These are phyloP conservation scores for Tephrocybe sp. DNA, from an alignment of 768 basidiomycete genomes.

Conservation along the genomic window DNA sequence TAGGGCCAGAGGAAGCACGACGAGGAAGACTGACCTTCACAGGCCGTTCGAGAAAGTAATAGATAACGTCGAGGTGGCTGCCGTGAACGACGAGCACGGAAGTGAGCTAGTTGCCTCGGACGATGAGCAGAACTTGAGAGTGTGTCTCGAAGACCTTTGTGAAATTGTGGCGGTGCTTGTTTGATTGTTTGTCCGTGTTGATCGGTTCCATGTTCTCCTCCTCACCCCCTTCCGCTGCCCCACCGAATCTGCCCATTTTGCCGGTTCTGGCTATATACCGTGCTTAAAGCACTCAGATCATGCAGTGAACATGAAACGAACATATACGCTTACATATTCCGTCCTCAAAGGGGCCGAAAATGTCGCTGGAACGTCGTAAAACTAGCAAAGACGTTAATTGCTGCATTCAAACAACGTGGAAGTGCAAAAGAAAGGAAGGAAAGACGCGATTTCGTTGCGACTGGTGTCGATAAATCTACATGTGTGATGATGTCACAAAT, in stretches of 20 bases:
- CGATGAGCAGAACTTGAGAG: conserved; percentile 13
- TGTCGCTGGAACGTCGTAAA: neutral
- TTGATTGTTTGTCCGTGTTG: conserved; percentile 19
- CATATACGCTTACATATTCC: neutral
- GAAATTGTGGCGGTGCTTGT: conserved; percentile 19
- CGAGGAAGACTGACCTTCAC: neutral
- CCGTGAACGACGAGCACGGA: conserved; percentile 3
- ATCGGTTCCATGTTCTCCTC: conserved; percentile 16
- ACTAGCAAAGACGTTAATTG: neutral
- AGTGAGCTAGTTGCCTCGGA: conserved; percentile 1
- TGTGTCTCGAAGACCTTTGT: conserved; percentile 15
- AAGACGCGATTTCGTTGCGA: conserved; percentile 4
- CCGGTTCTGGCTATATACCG: neutral
- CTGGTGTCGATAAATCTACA: conserved; percentile 5
- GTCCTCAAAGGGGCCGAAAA: neutral
- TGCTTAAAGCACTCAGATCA: neutral
- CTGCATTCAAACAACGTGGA: conserved; percentile 7
- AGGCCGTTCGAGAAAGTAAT: neutral
- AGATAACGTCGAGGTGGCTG: conserved; percentile 4
- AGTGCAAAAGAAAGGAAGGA: conserved; percentile 14
- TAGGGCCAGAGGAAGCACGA: neutral
- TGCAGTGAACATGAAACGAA: neutral
- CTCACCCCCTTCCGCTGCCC: conserved; percentile 16
- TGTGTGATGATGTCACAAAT: conserved; percentile 13
- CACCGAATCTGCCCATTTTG: neutral